Percentiles rank a stretch among this genome's conserved stretches.
These are phyloP conservation scores for Diplotaxis tenuifolia DNA, from an alignment of 345 rosid species.

Conservation along the genomic window DNA sequence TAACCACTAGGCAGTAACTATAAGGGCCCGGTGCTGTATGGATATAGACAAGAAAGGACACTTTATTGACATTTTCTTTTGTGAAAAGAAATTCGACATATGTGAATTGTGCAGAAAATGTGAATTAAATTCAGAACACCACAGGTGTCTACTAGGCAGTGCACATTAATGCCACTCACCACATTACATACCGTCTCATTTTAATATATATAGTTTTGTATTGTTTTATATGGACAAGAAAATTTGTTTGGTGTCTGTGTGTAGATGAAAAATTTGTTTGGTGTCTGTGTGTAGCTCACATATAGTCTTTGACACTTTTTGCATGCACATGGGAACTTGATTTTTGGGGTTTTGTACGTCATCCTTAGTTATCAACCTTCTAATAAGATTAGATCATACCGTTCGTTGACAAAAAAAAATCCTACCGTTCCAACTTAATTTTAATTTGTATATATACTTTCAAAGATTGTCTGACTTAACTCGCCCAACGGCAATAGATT, in stretches of 20 bases:
- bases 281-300: conserved; percentile 15
- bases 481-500: too few relatives aligned
- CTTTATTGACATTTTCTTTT: background rate
- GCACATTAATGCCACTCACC: conserved; percentile 16
- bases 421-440: too few relatives aligned
- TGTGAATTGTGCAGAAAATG: conserved; percentile 3
- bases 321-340: conserved; percentile 24
- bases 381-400: background rate
- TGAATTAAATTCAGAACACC: background rate
- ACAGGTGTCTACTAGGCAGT: background rate
- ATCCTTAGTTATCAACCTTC: background rate
- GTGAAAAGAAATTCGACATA: background rate
- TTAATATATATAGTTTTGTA: background rate
- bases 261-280: too few relatives aligned
- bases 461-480: too few relatives aligned
- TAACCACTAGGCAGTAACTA: background rate
- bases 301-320: background rate
- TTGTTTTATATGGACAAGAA: conserved; percentile 18
- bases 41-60: background rate
- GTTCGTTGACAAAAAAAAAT: too few relatives aligned
- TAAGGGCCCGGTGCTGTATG: background rate
- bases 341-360: conserved; percentile 15
- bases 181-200: background rate
- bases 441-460: too few relatives aligned
- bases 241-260: conserved; percentile 6